Evolutionary conservation across 2,329 filamentous ascomycete species (phyloP), one percentile per base, ranked within the genome.

Genomic region (Leptosphaerulina australis): DNA sequence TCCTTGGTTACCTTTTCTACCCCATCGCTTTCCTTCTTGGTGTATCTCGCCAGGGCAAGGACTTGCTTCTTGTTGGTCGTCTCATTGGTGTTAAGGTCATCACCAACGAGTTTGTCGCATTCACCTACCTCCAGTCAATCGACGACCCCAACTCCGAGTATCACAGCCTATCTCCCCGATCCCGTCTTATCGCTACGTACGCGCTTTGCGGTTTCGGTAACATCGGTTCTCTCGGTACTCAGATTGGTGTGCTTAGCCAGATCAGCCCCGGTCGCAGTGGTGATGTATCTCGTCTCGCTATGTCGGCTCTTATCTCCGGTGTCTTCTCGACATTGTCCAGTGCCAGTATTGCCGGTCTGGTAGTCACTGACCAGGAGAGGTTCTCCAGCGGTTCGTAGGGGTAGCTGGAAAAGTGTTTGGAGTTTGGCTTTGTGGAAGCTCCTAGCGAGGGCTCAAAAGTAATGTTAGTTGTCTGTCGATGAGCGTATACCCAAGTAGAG

Each of bases 61-160:
- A 82, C 39, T 74, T 96, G 1, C 81, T 89, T 48, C 84, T 83
- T 41, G 91, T 96, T 30, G 84, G 83, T 26, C 82, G 88, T 63
- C 81, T 97, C 31, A 94, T 96, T 57, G 91, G 90, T 45, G 79
- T 88, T 63, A 96, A 97, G 77, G 80, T 96, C 64, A 85, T 97
- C 67, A 86, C 87, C 67, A 95, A 94, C 77, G 90, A 94, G 74
- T 94, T 88, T 74, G 85, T 86, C 39, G 90, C 88, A 35, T 91
- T 90, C 76, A 72, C 73, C 20, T 69, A 70, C 22, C 82, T 91
- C 7, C 79, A 80, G 53, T 76, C 67, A 20, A 45, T 49, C 30
- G 53, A 62, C 10, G 71, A 81, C 1, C 62, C 68, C 11, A 67
- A 80, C 0, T 64, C 74, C 1, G 69, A 71, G 0, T 91, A 88